Conservation (phyloP, 257 asterid species). For the Rehmannia glutinosa region DNA sequence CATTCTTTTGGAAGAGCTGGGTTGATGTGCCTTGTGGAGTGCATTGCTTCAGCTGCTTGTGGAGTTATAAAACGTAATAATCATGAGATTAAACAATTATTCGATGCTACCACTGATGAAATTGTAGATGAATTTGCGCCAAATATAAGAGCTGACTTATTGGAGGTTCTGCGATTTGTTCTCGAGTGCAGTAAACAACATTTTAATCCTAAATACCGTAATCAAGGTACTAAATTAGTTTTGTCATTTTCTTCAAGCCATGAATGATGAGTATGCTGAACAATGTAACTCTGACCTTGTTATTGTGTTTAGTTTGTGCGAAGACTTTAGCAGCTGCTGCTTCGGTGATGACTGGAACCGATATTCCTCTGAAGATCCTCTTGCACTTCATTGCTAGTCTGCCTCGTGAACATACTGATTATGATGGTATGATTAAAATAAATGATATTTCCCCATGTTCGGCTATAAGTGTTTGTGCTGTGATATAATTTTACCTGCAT, state of each 20-base stretch:
- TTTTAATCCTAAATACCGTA: constrained; percentile 80
- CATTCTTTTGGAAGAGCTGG: constrained; percentile 90
- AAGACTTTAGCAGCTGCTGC: constrained; percentile 70
- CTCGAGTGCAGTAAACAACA: constrained; percentile 82
- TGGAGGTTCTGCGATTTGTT: constrained; percentile 70
- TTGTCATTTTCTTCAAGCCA: constrained; percentile 9
- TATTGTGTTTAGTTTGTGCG: constrained; percentile 64
- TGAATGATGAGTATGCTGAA: constrained; percentile 10
- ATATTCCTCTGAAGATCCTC: constrained; percentile 69
- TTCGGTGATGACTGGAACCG: constrained; percentile 51
- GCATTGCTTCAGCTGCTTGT: constrained; percentile 78
- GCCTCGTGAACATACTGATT: constrained; percentile 82
- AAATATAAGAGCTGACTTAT: constrained; percentile 47
- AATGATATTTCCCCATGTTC: neutral
- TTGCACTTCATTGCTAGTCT: constrained; percentile 70
- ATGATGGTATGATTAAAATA: constrained; percentile 53
- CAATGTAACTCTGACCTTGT: constrained; percentile 12
- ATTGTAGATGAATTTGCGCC: constrained; percentile 31
- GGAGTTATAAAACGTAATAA: constrained; percentile 32
- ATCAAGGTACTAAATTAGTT: constrained; percentile 49
- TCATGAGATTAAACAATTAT: constrained; percentile 20
- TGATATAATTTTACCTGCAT: constrained; percentile 1
- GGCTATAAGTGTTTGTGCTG: neutral
- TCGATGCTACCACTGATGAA: constrained; percentile 29
- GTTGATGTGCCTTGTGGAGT: constrained; percentile 76